Evolutionary conservation across 202 grass and related monocot genomes (phyloP).

Genomic region (Cymbopogon flexuosus): DNA sequence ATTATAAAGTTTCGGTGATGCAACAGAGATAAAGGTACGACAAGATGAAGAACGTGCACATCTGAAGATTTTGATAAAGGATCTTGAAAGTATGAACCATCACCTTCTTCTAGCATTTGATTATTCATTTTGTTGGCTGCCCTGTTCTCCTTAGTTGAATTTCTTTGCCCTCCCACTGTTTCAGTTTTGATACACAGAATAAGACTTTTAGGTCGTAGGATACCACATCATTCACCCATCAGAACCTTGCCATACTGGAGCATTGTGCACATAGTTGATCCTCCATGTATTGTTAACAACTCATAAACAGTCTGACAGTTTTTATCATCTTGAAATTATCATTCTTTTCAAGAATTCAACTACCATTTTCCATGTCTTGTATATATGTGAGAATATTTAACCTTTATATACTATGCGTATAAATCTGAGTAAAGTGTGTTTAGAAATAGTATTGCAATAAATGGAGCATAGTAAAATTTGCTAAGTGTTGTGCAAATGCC

Average conservation of each 20-base stretch:
- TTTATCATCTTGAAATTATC: constrained; percentile 17
- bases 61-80: constrained; percentile 73
- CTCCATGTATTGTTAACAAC: neutral
- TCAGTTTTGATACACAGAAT: neutral
- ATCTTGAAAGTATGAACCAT: constrained; percentile 66
- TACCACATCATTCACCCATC: neutral
- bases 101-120: neutral
- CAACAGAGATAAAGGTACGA: constrained; percentile 62
- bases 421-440: constrained; percentile 5
- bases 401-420: neutral
- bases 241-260: neutral
- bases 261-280: neutral
- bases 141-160: neutral
- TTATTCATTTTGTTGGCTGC: neutral
- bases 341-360: neutral
- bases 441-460: neutral
- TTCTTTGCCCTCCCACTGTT: neutral
- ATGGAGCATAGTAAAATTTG: constrained; percentile 6
- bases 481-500: neutral
- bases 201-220: neutral
- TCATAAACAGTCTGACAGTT: neutral
- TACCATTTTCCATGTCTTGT: neutral
- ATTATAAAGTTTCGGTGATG: constrained; percentile 23
- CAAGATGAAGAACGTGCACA: constrained; percentile 79
- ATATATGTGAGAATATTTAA: neutral